Percentiles rank a stretch among this genome's conserved stretches.
Evolutionary conservation across 1,139 yeast genomes (phyloP).

Genomic region (Meyerozyma athensensis): DNA sequence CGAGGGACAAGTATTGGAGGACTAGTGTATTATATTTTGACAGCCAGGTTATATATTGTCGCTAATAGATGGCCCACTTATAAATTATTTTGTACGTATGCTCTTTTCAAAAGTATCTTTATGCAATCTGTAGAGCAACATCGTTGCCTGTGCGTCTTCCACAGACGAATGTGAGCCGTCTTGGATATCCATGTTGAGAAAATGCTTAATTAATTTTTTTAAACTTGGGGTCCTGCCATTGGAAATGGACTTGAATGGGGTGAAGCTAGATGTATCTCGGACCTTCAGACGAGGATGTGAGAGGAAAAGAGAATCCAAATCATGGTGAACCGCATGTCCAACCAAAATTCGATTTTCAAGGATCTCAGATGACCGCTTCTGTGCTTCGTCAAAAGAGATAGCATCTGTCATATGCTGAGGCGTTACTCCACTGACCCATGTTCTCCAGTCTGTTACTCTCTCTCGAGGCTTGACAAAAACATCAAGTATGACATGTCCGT

Average conservation of each 20-base stretch:
- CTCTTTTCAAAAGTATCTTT: slow-evolving; percentile 54
- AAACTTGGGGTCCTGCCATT: slow-evolving; percentile 70
- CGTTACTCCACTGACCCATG: slow-evolving; percentile 88
- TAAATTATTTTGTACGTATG: slow-evolving; percentile 3
- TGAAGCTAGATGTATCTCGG: slow-evolving; percentile 71
- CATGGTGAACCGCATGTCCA: slow-evolving; percentile 85
- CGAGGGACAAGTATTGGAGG: slow-evolving; percentile 35
- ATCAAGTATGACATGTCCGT: slow-evolving; percentile 69
- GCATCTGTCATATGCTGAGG: slow-evolving; percentile 69
- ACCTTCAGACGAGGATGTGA: slow-evolving; percentile 61
- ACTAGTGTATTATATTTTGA: slow-evolving; percentile 15
- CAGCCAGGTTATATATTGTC: too few relatives aligned
- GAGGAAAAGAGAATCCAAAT: slow-evolving; percentile 60
- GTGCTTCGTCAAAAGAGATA: slow-evolving; percentile 62
- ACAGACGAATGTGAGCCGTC: slow-evolving; percentile 78
- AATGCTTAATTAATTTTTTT: slow-evolving; percentile 56
- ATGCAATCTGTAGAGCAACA: slow-evolving; percentile 65
- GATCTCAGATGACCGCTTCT: slow-evolving; percentile 47
- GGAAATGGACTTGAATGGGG: slow-evolving; percentile 53
- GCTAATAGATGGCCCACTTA: slow-evolving; percentile 2
- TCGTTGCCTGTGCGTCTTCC: slow-evolving; percentile 86
- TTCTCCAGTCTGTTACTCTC: slow-evolving; percentile 83
- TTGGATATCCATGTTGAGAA: slow-evolving; percentile 64
- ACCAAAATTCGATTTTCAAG: slow-evolving; percentile 54
- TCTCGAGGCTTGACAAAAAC: slow-evolving; percentile 71